These are phyloP conservation scores for Irpex sp. DNA, from an alignment of 1,284 basidiomycete species.

Conservation along the genomic window DNA sequence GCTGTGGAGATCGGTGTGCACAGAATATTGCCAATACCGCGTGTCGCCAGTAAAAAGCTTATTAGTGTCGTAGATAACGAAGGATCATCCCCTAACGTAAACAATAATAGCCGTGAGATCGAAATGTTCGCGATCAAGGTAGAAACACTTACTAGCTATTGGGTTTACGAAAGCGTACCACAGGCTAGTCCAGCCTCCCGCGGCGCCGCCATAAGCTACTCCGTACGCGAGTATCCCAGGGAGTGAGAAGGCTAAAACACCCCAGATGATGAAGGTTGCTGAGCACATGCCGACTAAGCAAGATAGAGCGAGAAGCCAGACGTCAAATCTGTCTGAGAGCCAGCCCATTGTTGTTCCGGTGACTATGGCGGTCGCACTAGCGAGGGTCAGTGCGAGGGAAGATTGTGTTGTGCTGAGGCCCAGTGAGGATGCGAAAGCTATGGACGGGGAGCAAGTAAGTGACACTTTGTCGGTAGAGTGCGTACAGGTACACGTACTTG, in stretches of 20 bases:
- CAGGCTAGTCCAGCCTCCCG: conserved; percentile 34
- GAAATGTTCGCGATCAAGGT: neutral
- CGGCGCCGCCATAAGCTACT: conserved; percentile 31
- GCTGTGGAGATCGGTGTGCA: conserved; percentile 38
- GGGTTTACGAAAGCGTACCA: conserved; percentile 32
- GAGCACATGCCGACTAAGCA: conserved; percentile 28
- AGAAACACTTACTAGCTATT: conserved; percentile 24
- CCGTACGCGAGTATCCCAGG: conserved; percentile 32
- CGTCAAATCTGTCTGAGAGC: conserved; percentile 33
- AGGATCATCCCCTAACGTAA: conserved; percentile 31
- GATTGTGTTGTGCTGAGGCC: conserved; percentile 2
- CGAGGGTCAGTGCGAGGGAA: conserved; percentile 14
- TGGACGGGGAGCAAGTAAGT: no score
- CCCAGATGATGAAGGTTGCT: conserved; percentile 37
- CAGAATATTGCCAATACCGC: conserved; percentile 39
- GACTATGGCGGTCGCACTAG: conserved; percentile 25
- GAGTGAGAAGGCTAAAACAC: conserved; percentile 31
- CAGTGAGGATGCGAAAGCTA: no score
- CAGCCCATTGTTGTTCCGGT: conserved; percentile 32
- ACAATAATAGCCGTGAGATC: neutral
- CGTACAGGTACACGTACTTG: no score
- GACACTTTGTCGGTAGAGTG: no score
- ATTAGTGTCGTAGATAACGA: conserved; percentile 31
- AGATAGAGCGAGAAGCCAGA: conserved; percentile 31
- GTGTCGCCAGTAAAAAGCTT: conserved; percentile 33